Conservation (phyloP, 2,329 filamentous ascomycete species). For the Pyrenophora tritici-repentis region DNA sequence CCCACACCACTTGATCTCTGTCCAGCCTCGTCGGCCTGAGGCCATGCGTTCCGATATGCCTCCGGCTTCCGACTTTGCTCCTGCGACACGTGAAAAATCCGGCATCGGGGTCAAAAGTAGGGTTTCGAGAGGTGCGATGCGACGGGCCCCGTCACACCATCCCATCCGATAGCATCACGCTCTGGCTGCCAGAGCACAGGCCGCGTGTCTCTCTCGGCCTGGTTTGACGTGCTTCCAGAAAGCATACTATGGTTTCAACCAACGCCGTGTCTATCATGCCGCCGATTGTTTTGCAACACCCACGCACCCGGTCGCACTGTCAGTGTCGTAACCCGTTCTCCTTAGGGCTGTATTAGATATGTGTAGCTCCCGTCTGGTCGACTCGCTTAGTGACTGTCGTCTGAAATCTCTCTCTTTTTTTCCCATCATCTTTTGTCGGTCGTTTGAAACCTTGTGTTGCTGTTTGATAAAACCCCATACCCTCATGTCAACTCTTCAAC, state of each 20-base stretch:
- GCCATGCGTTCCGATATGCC: neutral
- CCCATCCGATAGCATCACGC: neutral
- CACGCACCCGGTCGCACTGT: constrained; percentile 8
- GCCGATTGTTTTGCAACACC: constrained; percentile 6
- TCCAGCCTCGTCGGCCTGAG: neutral
- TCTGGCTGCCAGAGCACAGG: neutral
- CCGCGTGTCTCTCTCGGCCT: constrained; percentile 5
- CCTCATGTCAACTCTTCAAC: constrained; percentile 17
- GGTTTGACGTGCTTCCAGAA: constrained; percentile 11
- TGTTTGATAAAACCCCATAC: constrained; percentile 1
- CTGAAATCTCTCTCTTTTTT: constrained; percentile 1
- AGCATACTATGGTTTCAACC: constrained; percentile 10
- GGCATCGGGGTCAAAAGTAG: constrained; percentile 7
- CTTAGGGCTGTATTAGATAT: constrained; percentile 12
- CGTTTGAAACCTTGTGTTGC: constrained; percentile 1
- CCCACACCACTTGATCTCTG: neutral
- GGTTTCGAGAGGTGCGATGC: constrained; percentile 17
- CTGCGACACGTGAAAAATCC: too few relatives aligned
- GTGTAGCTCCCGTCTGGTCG: constrained; percentile 6
- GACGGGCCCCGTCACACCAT: constrained; percentile 16
- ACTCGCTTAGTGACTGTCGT: neutral
- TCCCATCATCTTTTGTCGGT: constrained; percentile 3
- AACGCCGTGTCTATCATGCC: constrained; percentile 12
- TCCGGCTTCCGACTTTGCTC: neutral
- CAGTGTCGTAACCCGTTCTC: constrained; percentile 8